Evolutionary conservation across 805 yeast genomes (phyloP).

Genomic region (Candida krabiensis): DNA sequence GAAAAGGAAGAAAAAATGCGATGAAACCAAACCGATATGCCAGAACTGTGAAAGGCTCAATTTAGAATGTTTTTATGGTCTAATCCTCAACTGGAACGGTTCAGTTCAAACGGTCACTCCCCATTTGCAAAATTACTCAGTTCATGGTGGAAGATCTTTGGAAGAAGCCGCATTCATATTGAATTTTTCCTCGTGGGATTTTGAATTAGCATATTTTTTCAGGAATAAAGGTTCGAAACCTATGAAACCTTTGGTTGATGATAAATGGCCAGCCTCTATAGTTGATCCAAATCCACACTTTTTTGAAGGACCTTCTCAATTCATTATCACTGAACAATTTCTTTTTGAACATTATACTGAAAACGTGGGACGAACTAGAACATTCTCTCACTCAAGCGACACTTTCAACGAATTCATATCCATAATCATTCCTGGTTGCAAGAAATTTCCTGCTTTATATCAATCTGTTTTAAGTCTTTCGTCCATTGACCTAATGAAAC

Average conservation of each 20-base stretch:
- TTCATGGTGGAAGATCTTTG: background rate
- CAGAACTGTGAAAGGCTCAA: constrained; percentile 19
- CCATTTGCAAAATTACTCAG: background rate
- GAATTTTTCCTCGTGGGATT: constrained; percentile 10
- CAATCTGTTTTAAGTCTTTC: constrained; percentile 28
- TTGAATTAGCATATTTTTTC: constrained; percentile 6
- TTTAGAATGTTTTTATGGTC: constrained; percentile 19
- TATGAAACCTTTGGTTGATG: background rate
- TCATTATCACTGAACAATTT: constrained; percentile 7
- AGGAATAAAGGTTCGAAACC: background rate
- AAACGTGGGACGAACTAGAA: constrained; percentile 24
- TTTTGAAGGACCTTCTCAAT: background rate
- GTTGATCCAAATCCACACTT: background rate
- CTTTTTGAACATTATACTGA: constrained; percentile 26
- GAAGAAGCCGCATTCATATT: constrained; percentile 1
- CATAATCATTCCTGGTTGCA: constrained; percentile 29
- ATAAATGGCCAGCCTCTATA: background rate
- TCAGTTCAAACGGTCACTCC: constrained; percentile 16
- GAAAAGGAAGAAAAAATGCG: constrained; percentile 42
- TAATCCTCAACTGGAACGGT: constrained; percentile 17
- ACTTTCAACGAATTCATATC: constrained; percentile 27
- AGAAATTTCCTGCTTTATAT: constrained; percentile 24
- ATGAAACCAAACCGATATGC: constrained; percentile 27
- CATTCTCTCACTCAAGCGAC: constrained; percentile 21
- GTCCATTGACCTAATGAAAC: constrained; percentile 26